A percentile compares a stretch with the other conserved stretches of the same genome.
phyloP scores from a whole-genome alignment of 1,139 yeast genomes.

The Candida dubliniensis region DNA sequence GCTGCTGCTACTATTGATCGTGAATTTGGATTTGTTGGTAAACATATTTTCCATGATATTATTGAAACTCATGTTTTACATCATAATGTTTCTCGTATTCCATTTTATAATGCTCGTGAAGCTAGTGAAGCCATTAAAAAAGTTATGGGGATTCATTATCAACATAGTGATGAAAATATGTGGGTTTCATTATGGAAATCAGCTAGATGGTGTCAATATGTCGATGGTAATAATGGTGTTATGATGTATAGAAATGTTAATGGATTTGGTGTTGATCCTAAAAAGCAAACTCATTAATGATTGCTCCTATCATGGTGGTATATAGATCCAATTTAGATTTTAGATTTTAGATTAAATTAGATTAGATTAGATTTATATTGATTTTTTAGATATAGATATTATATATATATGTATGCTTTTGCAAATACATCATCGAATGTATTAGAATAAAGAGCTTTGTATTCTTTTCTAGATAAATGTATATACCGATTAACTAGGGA shows the following conservation, averaged over 20 bases:
- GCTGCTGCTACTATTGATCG: conserved; percentile 68
- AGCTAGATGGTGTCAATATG: conserved; percentile 57
- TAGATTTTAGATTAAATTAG: no score
- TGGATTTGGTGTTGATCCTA: conserved; percentile 49
- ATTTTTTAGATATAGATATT: conserved; percentile 3
- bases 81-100: conserved; percentile 62
- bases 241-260: conserved; percentile 60
- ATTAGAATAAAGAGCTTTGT: no score
- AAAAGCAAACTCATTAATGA: conserved; percentile 12
- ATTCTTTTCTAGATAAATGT: not conserved
- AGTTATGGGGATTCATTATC: conserved; percentile 62
- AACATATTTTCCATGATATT: conserved; percentile 60
- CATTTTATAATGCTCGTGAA: conserved; percentile 62
- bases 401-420: conserved; percentile 1
- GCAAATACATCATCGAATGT: no score
- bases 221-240: conserved; percentile 61
- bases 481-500: no score
- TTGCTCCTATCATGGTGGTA: not conserved
- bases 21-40: conserved; percentile 60
- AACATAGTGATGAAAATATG: conserved; percentile 55
- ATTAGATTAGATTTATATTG: not conserved
- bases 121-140: conserved; percentile 58
- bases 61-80: conserved; percentile 66
- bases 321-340: not conserved
- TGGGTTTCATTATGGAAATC: conserved; percentile 58